Conservation (phyloP, 2,329 filamentous ascomycete species). For the Colletotrichum magnum region DNA sequence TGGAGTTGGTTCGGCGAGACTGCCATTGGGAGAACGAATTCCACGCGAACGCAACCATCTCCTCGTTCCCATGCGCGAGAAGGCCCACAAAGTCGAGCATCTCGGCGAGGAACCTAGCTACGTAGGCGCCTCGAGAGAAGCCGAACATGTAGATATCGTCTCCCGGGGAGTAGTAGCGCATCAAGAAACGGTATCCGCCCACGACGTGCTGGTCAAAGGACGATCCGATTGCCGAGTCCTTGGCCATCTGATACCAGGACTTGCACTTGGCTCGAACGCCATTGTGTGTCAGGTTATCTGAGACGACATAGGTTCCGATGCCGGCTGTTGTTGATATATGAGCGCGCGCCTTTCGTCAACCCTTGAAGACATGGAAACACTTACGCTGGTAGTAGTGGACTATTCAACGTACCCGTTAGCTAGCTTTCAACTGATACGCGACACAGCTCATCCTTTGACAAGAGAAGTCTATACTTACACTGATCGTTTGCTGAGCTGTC, state of each 20-base stretch:
- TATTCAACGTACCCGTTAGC: conserved; percentile 41
- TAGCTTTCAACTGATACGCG: neutral
- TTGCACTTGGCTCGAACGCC: conserved; percentile 69
- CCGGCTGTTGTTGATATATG: conserved; percentile 60
- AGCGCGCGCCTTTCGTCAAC: neutral
- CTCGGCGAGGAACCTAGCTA: conserved; percentile 82
- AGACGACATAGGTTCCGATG: conserved; percentile 81
- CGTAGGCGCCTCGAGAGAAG: conserved; percentile 81
- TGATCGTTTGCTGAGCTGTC: conserved; percentile 75
- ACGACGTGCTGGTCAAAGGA: conserved; percentile 89
- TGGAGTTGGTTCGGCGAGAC: conserved; percentile 62
- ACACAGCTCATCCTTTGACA: neutral
- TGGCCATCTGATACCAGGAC: conserved; percentile 79
- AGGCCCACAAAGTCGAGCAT: conserved; percentile 89
- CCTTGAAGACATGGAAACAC: conserved; percentile 41
- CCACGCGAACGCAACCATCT: conserved; percentile 88
- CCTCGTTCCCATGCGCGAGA: conserved; percentile 85
- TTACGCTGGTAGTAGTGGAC: conserved; percentile 74
- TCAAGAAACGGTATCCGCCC: conserved; percentile 84
- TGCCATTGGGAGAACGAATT: conserved; percentile 85
- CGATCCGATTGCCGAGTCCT: conserved; percentile 84
- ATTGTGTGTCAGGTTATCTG: conserved; percentile 71
- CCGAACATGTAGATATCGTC: conserved; percentile 81
- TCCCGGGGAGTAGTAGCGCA: conserved; percentile 77
- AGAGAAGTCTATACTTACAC: conserved; percentile 53